Evolutionary conservation across 805 yeast genomes (phyloP).

Genomic region (Yarrowia keelungensis): DNA sequence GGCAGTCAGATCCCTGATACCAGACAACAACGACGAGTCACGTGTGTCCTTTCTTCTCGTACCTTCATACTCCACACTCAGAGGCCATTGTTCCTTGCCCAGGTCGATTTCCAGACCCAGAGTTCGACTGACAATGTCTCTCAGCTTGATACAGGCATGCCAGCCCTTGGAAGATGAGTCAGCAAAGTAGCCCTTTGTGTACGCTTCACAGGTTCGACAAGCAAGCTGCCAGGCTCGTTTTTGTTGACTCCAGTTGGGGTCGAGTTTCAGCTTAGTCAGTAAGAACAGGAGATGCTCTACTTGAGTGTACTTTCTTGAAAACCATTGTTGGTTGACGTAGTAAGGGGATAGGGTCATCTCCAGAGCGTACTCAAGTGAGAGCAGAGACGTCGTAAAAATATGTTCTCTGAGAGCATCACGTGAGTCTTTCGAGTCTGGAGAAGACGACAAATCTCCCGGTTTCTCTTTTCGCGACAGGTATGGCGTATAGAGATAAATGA

Average conservation of each 20-base stretch:
- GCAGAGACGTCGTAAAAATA: conserved; percentile 11
- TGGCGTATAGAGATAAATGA: conserved; percentile 35
- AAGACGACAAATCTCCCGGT: not conserved
- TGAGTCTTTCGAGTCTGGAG: conserved; percentile 4
- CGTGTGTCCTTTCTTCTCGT: not conserved
- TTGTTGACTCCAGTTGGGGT: conserved; percentile 17
- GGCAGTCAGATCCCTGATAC: not conserved
- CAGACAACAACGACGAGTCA: not conserved
- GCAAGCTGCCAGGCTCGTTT: conserved; percentile 36
- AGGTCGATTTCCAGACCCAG: conserved; percentile 17
- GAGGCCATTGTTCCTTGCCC: conserved; percentile 9
- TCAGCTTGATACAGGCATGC: conserved; percentile 33
- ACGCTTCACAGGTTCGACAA: conserved; percentile 31
- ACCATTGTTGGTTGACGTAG: conserved; percentile 33
- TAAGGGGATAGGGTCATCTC: conserved; percentile 29
- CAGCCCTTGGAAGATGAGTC: conserved; percentile 34
- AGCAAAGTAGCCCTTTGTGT: conserved; percentile 35
- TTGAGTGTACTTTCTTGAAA: conserved; percentile 19
- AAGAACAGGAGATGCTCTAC: conserved; percentile 22
- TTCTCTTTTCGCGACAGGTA: conserved; percentile 12
- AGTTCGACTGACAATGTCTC: conserved; percentile 31
- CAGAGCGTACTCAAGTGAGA: conserved; percentile 23
- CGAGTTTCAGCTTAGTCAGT: conserved; percentile 29
- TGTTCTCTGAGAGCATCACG: conserved; percentile 23
- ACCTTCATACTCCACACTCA: conserved; percentile 25